Conservation (phyloP, 2,329 filamentous ascomycete genomes). For the Diaporthe citri region DNA sequence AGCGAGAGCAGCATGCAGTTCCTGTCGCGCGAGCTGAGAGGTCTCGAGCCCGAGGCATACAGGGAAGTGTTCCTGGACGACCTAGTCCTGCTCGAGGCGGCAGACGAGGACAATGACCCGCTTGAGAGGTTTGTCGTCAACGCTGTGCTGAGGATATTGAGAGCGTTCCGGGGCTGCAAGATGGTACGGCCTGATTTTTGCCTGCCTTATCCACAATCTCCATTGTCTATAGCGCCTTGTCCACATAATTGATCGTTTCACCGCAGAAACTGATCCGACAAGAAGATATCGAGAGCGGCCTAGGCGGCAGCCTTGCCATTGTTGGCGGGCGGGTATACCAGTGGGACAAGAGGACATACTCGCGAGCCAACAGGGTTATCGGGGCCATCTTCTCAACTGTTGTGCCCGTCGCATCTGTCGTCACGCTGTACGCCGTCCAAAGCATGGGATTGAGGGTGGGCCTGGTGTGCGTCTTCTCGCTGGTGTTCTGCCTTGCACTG, state of each 20-base stretch:
- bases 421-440: slow-evolving; percentile 42
- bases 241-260: neutral
- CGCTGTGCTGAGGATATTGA: slow-evolving; percentile 18
- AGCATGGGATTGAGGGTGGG: slow-evolving; percentile 41
- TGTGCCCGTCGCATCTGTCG: slow-evolving; percentile 42
- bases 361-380: slow-evolving; percentile 36
- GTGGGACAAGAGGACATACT: slow-evolving; percentile 22
- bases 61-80: slow-evolving; percentile 21
- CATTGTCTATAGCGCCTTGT: neutral
- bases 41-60: slow-evolving; percentile 30
- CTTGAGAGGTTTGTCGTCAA: slow-evolving; percentile 27
- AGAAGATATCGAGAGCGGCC: slow-evolving; percentile 31
- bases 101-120: slow-evolving; percentile 7
- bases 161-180: slow-evolving; percentile 7
- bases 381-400: slow-evolving; percentile 42
- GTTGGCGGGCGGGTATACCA: slow-evolving; percentile 35
- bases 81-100: slow-evolving; percentile 30
- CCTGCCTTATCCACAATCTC: neutral
- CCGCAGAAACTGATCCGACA: slow-evolving; percentile 17
- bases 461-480: slow-evolving; percentile 46
- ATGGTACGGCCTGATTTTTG: neutral
- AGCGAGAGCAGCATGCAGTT: slow-evolving; percentile 29
- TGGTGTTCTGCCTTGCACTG: slow-evolving; percentile 46
- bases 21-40: slow-evolving; percentile 31
- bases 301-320: slow-evolving; percentile 22